Conservation (phyloP, 2,329 filamentous ascomycete species). For the Colletotrichum tropicale region DNA sequence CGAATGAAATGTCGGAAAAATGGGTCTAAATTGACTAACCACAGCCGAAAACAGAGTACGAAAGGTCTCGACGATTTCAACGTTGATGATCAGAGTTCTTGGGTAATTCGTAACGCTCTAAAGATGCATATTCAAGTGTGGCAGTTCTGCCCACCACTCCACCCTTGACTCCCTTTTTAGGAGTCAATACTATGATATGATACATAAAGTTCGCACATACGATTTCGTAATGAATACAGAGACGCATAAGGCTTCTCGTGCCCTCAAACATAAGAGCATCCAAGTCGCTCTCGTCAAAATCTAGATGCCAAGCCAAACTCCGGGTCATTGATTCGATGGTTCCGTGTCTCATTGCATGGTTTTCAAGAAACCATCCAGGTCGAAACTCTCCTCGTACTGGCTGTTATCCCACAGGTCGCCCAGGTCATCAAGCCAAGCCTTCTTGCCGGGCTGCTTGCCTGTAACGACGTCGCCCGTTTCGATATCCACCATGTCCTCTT, state of each 20-base stretch:
- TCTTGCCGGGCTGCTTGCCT: slow-evolving; percentile 91
- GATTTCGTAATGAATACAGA: slow-evolving; percentile 12
- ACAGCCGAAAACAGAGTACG: accelerated
- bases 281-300: slow-evolving; percentile 10
- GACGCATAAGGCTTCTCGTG: background rate
- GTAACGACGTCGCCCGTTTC: slow-evolving; percentile 84
- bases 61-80: background rate
- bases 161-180: background rate
- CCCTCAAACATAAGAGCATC: slow-evolving; percentile 1
- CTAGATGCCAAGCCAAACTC: slow-evolving; percentile 18
- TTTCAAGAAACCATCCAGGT: slow-evolving; percentile 92
- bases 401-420: slow-evolving; percentile 97
- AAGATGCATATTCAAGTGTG: background rate
- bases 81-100: background rate
- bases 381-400: slow-evolving; percentile 98
- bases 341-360: slow-evolving; percentile 71
- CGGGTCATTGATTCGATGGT: background rate
- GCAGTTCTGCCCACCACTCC: background rate
- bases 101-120: background rate
- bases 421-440: slow-evolving; percentile 91
- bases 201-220: slow-evolving; percentile 13
- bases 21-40: background rate
- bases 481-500: slow-evolving; percentile 90
- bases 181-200: slow-evolving; percentile 2
- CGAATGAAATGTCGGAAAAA: background rate